These are phyloP conservation scores for Irpex rosettiformis DNA, from an alignment of 1,284 basidiomycete species.

Conservation along the genomic window DNA sequence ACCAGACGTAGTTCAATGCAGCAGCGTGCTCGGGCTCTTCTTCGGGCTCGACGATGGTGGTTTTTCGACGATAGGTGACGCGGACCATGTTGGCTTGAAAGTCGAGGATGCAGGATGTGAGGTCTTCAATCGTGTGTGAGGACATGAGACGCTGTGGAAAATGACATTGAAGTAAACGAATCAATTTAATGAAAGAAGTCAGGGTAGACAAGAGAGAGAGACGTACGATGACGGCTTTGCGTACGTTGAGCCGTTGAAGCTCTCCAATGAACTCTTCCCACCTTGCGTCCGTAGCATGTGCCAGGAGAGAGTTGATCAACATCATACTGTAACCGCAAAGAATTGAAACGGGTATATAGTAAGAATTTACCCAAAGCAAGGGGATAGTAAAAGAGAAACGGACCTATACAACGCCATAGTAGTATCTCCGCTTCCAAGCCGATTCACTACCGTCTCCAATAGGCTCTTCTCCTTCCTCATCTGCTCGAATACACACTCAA, in stretches of 20 bases:
- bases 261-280: slow-evolving; percentile 80
- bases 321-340: slow-evolving; percentile 66
- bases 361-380: background rate
- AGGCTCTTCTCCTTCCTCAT: slow-evolving; percentile 67
- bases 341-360: background rate
- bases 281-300: slow-evolving; percentile 70
- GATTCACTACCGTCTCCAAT: slow-evolving; percentile 74
- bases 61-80: slow-evolving; percentile 79
- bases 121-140: slow-evolving; percentile 80
- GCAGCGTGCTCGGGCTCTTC: slow-evolving; percentile 57
- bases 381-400: no score
- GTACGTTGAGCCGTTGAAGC: slow-evolving; percentile 76
- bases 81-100: slow-evolving; percentile 89
- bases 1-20: slow-evolving; percentile 74
- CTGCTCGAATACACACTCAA: slow-evolving; percentile 77
- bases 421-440: slow-evolving; percentile 79
- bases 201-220: background rate
- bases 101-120: slow-evolving; percentile 84
- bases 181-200: slow-evolving; percentile 9
- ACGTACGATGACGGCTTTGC: slow-evolving; percentile 79
- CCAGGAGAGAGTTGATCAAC: slow-evolving; percentile 83
- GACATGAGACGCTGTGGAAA: slow-evolving; percentile 76
- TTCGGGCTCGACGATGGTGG: slow-evolving; percentile 70
- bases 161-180: background rate
- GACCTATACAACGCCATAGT: slow-evolving; percentile 84